A percentile compares a stretch with the other conserved stretches of the same genome.
Conservation (phyloP, 805 yeast genomes). For the Cyberlindnera veronae region DNA sequence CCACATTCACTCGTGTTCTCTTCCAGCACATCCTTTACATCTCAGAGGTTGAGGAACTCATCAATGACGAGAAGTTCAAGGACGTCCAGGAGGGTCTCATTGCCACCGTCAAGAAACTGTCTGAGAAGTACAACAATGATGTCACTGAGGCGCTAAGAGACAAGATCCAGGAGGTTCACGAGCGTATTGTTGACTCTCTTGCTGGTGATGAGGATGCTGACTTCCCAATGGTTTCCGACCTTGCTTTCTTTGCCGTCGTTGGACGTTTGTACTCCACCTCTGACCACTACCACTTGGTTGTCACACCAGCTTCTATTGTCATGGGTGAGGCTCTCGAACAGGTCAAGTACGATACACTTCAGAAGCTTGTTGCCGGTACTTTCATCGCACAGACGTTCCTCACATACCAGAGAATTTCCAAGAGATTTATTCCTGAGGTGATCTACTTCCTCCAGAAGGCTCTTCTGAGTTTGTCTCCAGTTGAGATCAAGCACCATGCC, state of each 20-base stretch:
- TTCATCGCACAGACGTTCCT: constrained; percentile 62
- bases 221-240: constrained; percentile 48
- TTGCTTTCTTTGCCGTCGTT: constrained; percentile 63
- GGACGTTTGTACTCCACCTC: constrained; percentile 89
- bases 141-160: constrained; percentile 62
- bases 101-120: constrained; percentile 48
- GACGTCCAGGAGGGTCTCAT: constrained; percentile 41
- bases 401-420: constrained; percentile 74
- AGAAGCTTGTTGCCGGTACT: constrained; percentile 53
- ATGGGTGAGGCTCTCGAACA: constrained; percentile 69
- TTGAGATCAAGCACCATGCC: constrained; percentile 15
- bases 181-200: constrained; percentile 37
- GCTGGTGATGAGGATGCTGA: constrained; percentile 28
- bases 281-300: constrained; percentile 90
- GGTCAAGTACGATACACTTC: constrained; percentile 37
- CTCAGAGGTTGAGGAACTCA: constrained; percentile 34
- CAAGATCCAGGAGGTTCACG: constrained; percentile 53
- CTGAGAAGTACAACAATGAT: constrained; percentile 61
- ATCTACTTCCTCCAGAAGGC: constrained; percentile 53
- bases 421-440: constrained; percentile 81
- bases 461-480: constrained; percentile 42
- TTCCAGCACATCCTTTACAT: constrained; percentile 58
- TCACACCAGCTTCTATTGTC: constrained; percentile 75
- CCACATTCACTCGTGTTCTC: constrained; percentile 57
- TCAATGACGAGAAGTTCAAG: constrained; percentile 34